A percentile compares a stretch with the other conserved stretches of the same genome.
phyloP scores from a whole-genome alignment of 1,284 basidiomycete species.

The Erythrobasidium hasegawianum region DNA sequence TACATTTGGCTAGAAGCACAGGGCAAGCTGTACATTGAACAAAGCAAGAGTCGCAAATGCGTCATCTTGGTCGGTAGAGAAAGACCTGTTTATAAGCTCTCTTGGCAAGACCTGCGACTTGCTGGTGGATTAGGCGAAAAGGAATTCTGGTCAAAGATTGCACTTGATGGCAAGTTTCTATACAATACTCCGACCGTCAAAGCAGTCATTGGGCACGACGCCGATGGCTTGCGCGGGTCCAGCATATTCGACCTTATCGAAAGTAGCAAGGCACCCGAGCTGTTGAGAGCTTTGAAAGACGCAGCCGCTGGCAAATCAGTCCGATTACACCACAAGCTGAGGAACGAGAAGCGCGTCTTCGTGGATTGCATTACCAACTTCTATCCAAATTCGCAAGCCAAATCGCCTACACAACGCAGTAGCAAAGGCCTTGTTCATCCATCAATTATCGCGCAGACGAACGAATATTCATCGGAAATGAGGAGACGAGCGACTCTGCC shows the following conservation, averaged over 20 bases:
- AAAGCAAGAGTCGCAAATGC: constrained; percentile 33
- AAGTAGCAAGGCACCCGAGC: constrained; percentile 15
- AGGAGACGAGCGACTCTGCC: constrained; percentile 12
- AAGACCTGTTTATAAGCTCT: constrained; percentile 61
- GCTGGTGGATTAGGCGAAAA: constrained; percentile 43
- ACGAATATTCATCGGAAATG: constrained; percentile 34
- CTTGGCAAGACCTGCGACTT: constrained; percentile 55
- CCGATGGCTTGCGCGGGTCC: constrained; percentile 33
- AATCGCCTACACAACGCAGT: not conserved
- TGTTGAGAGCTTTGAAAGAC: constrained; percentile 10
- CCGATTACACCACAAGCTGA: constrained; percentile 36
- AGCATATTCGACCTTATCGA: constrained; percentile 33
- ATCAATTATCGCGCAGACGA: constrained; percentile 31
- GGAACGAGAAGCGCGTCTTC: constrained; percentile 19
- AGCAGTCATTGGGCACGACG: constrained; percentile 37
- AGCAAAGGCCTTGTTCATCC: not conserved
- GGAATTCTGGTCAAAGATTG: constrained; percentile 44
- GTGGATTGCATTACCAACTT: constrained; percentile 44
- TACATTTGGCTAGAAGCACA: constrained; percentile 83
- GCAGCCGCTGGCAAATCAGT: constrained; percentile 32
- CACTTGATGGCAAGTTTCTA: constrained; percentile 40
- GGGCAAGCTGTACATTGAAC: constrained; percentile 64
- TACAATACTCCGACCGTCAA: constrained; percentile 38
- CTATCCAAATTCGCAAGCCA: constrained; percentile 37
- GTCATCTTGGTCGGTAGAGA: constrained; percentile 75